Base-by-base conservation (phyloP, 148 eudicot genomes). In the Amaranthus hypochondriacus region DNA sequence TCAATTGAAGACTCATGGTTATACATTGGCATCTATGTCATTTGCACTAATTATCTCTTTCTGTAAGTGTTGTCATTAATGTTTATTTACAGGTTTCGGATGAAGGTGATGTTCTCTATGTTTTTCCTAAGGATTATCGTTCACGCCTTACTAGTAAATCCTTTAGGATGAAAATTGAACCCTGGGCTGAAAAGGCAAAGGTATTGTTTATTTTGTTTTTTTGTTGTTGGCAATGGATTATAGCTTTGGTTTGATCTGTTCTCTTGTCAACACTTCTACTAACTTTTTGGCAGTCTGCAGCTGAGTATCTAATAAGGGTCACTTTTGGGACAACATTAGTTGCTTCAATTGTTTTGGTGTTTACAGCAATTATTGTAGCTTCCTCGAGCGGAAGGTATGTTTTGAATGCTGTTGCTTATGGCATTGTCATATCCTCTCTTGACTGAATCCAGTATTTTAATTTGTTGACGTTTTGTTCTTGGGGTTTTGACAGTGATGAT, bases 21-120 rank as follows among this genome's bases (percentile, higher is more conserved):
- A 28, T 28, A 28, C 39, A 28, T 28, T 28, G 39, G 39, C 39
- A 28, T 28, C 39, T 28, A 28, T 28, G 39, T 28, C 39, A 28
- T 28, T 28, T 28, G 39, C 39, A 28, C 39, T 28, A 28, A 28
- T 28, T 28, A 28, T 28, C 39, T 28, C 39, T 28, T 28, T 28
- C 2, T 28, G 39, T 77, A 42, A 68, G 76, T 78, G 70, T 28
- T 63, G 15, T 75, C 54, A 75, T 81, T 66, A 73, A 70, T 73
- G 71, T 74, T 71, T 64, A 62, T 70, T 73, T 68, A 71, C 79
- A 93, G 98, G 98, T 94, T 21, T 94, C 98, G 56, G 95, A 91
- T 76, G 98, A 91, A 81, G 98, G 98, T 44, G 98, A 94, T 78
- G 87, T 91, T 74, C 77, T 94, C 42, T 94, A 91, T 80, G 97